Percentiles rank a stretch among this genome's conserved stretches.
Conservation (phyloP, 176 grass and related monocot species). For the Lolium rigidum region DNA sequence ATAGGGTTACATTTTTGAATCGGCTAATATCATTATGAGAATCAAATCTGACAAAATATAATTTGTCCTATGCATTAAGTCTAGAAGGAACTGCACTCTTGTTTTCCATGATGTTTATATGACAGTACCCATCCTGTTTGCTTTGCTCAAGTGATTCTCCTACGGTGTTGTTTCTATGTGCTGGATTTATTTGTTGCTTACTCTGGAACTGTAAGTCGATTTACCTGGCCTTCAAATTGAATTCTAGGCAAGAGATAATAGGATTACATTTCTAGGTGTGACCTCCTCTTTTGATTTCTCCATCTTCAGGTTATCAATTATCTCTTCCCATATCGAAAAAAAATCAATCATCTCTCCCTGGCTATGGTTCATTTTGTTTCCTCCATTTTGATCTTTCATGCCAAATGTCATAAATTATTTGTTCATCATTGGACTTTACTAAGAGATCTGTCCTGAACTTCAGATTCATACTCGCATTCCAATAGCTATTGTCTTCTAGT, state of each 20-base stretch:
- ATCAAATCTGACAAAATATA: neutral
- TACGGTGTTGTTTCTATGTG: neutral
- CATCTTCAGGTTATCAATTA: too few species aligned
- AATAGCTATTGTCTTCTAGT: too few species aligned
- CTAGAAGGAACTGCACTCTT: neutral
- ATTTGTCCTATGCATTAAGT: too few species aligned
- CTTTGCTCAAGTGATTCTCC: neutral
- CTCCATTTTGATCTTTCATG: neutral
- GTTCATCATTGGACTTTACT: neutral
- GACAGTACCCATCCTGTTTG: neutral
- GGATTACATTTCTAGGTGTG: neutral
- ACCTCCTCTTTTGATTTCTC: too few species aligned
- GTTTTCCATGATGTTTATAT: neutral
- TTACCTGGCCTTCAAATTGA: neutral
- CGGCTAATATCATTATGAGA: neutral
- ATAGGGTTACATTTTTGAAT: neutral
- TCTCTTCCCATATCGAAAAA: too few species aligned
- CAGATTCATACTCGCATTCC: too few species aligned
- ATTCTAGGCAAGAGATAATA: neutral
- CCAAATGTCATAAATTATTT: neutral
- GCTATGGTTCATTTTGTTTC: neutral
- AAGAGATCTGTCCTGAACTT: neutral
- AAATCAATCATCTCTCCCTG: too few species aligned
- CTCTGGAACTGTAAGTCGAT: neutral
- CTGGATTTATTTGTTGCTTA: neutral